Evolutionary conservation across 345 rosid genomes (phyloP).

Genomic region (Fremontodendron californicum): DNA sequence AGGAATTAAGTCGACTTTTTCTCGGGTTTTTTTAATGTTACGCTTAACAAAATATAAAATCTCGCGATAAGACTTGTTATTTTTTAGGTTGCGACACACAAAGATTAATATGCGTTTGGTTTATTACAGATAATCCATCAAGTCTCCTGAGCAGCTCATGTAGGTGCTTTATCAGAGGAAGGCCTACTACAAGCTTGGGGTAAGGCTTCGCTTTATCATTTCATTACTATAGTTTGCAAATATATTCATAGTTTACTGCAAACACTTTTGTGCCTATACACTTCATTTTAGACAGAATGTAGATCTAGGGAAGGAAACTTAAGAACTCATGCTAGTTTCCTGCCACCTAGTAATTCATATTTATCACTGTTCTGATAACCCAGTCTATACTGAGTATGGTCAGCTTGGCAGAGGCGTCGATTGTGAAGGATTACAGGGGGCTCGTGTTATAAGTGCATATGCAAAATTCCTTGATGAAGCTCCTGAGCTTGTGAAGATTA

Average conservation of each 20-base stretch:
- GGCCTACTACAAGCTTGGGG: conserved; percentile 95
- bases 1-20: too few species aligned
- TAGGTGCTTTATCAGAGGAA: conserved; percentile 83
- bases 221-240: neutral
- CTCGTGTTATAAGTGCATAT: conserved; percentile 67
- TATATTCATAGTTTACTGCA: neutral
- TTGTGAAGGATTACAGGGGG: conserved; percentile 89
- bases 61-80: too few species aligned
- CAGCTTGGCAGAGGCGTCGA: conserved; percentile 97
- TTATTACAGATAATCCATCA: conserved; percentile 53
- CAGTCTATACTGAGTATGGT: conserved; percentile 94
- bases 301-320: conserved; percentile 14
- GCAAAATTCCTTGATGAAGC: conserved; percentile 94
- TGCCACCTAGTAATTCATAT: conserved; percentile 17
- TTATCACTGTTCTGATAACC: conserved; percentile 26
- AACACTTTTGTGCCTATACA: neutral
- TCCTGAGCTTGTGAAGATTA: conserved; percentile 87
- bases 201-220: conserved; percentile 25
- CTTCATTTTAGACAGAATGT: conserved; percentile 8
- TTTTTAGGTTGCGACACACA: too few species aligned
- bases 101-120: conserved; percentile 3
- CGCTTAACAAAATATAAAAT: too few species aligned
- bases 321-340: conserved; percentile 6
- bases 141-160: conserved; percentile 90
- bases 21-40: too few species aligned